Evolutionary conservation across 1,139 yeast species (phyloP).

Genomic region (Scheffersomyces stambukii): DNA sequence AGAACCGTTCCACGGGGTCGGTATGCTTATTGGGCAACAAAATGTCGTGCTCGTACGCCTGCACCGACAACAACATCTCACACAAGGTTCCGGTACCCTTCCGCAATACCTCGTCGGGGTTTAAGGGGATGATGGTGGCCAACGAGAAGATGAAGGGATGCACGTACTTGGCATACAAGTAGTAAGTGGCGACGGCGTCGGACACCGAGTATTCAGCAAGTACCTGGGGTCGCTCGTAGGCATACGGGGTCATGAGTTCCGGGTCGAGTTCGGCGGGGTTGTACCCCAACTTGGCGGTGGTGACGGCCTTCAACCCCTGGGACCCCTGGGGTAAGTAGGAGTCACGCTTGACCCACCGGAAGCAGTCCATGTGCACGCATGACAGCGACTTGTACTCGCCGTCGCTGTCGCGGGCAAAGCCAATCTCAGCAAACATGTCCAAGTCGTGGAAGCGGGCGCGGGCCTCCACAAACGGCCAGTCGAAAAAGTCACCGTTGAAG

Average conservation of each 20-base stretch:
- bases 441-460: slow-evolving; percentile 80
- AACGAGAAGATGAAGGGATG: slow-evolving; percentile 96
- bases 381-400: slow-evolving; percentile 91
- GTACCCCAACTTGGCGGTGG: slow-evolving; percentile 92
- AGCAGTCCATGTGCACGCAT: slow-evolving; percentile 98
- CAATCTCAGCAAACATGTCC: slow-evolving; percentile 90
- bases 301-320: slow-evolving; percentile 97
- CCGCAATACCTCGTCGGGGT: slow-evolving; percentile 93
- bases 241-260: slow-evolving; percentile 96
- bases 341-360: slow-evolving; percentile 98
- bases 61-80: slow-evolving; percentile 97
- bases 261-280: slow-evolving; percentile 97
- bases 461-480: slow-evolving; percentile 97
- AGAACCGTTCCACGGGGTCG: slow-evolving; percentile 89
- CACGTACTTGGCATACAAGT: slow-evolving; percentile 91
- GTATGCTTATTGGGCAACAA: slow-evolving; percentile 88
- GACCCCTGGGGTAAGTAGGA: slow-evolving; percentile 97
- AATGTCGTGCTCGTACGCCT: slow-evolving; percentile 77
- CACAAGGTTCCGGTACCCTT: slow-evolving; percentile 99
- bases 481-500: slow-evolving; percentile 97
- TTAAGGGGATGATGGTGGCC: slow-evolving; percentile 91
- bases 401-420: slow-evolving; percentile 84
- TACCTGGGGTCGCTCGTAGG: slow-evolving; percentile 87
- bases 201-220: slow-evolving; percentile 97
- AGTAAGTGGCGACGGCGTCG: slow-evolving; percentile 98